Evolutionary conservation across 202 grass and related monocot species (phyloP).

Genomic region (Digitaria exilis): DNA sequence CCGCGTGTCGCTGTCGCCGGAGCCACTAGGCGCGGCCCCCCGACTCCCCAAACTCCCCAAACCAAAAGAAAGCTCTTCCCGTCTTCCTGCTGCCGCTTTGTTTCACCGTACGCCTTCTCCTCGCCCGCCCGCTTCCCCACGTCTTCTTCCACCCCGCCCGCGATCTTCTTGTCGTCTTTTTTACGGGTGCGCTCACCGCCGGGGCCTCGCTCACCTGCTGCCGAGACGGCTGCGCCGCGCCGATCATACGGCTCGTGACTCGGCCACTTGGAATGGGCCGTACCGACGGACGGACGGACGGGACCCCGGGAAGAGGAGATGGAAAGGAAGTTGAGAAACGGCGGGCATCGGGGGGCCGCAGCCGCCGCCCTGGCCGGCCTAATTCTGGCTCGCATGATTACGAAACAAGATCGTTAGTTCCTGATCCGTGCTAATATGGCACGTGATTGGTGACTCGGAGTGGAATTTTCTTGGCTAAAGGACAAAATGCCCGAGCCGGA

Average conservation of each 20-base stretch:
- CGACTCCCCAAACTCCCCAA: too few relatives aligned
- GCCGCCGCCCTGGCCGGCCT: not conserved
- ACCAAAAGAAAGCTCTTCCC: conserved; percentile 38
- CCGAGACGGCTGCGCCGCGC: not conserved
- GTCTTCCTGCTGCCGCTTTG: conserved; percentile 11
- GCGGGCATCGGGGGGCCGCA: not conserved
- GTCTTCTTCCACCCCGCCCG: not conserved
- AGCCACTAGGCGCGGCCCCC: not conserved
- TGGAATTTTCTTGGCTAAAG: not conserved
- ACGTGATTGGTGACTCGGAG: not conserved
- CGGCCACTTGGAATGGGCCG: conserved; percentile 29
- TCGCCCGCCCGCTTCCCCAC: not conserved
- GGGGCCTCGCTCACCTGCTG: not conserved
- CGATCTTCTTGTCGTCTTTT: not conserved
- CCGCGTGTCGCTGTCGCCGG: not conserved
- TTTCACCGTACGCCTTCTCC: not conserved
- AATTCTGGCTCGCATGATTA: not conserved
- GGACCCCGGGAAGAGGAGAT: not conserved
- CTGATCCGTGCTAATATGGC: not conserved
- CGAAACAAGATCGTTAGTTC: not conserved
- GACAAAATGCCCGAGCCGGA: not conserved
- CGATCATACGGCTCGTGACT: not conserved
- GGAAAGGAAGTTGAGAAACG: not conserved
- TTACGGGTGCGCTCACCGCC: not conserved
- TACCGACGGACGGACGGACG: too few relatives aligned